Conservation (phyloP, 257 asterid genomes). For the Ballota nigra region DNA sequence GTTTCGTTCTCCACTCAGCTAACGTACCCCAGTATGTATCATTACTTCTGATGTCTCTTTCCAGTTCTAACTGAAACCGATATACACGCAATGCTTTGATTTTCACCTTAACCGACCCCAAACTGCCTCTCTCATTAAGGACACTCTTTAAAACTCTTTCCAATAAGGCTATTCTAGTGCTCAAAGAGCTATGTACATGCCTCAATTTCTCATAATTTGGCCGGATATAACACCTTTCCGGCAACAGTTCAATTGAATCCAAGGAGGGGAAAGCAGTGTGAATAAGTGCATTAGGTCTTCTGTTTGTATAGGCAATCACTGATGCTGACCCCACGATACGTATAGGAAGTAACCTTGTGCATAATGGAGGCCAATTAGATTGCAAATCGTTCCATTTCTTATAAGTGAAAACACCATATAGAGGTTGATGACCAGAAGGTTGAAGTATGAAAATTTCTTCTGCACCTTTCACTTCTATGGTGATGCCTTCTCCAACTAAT, state of each 20-base stretch:
- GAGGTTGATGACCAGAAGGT: slow-evolving; percentile 32
- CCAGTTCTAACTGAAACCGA: slow-evolving; percentile 72
- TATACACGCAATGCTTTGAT: slow-evolving; percentile 45
- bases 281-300: slow-evolving; percentile 46
- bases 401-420: slow-evolving; percentile 28
- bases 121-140: slow-evolving; percentile 26
- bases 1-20: slow-evolving; percentile 87
- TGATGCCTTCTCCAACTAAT: slow-evolving; percentile 73
- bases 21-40: slow-evolving; percentile 66
- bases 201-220: slow-evolving; percentile 35
- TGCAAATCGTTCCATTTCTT: slow-evolving; percentile 19
- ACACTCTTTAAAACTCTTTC: slow-evolving; percentile 40
- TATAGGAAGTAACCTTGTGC: slow-evolving; percentile 50
- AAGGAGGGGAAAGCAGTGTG: slow-evolving; percentile 35
- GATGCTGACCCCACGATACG: slow-evolving; percentile 57
- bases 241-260: slow-evolving; percentile 47
- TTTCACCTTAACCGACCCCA: slow-evolving; percentile 44
- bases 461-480: slow-evolving; percentile 63
- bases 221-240: slow-evolving; percentile 53
- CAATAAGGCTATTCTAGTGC: slow-evolving; percentile 38
- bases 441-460: slow-evolving; percentile 55
- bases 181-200: slow-evolving; percentile 33
- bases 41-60: slow-evolving; percentile 46
- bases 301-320: slow-evolving; percentile 51
- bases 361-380: slow-evolving; percentile 39